These are phyloP conservation scores for Trypanosoma platydactyli DNA, from an alignment of 208 protist genomes.

Conservation along the genomic window DNA sequence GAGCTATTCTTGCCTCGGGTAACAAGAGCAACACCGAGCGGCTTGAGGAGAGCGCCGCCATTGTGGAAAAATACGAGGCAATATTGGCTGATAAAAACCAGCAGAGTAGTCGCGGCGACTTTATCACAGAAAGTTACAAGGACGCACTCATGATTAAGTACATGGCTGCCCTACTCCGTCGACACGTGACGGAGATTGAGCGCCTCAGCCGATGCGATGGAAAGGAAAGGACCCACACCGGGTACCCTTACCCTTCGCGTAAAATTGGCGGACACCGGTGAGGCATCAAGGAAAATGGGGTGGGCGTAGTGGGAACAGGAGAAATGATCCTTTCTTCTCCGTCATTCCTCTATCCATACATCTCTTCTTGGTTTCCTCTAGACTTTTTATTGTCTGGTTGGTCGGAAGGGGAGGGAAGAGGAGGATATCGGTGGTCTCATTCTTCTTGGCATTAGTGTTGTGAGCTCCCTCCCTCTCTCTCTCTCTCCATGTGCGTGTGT, in stretches of 20 bases:
- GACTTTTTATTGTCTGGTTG: background rate
- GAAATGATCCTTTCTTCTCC: background rate
- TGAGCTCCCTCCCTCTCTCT: too few species aligned
- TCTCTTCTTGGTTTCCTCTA: constrained; percentile 6
- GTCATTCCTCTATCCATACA: background rate
- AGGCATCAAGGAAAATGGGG: constrained; percentile 1
- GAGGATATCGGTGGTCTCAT: constrained; percentile 2
- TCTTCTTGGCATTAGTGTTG: background rate
- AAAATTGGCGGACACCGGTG: constrained; percentile 6
- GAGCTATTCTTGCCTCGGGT: constrained; percentile 6
- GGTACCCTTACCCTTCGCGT: background rate
- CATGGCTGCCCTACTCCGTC: constrained; percentile 47
- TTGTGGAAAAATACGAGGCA: constrained; percentile 39
- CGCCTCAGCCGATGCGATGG: constrained; percentile 17
- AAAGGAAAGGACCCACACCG: constrained; percentile 19
- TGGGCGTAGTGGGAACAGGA: background rate
- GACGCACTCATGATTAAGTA: constrained; percentile 89
- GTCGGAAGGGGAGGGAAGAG: constrained; percentile 8
- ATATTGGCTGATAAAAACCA: constrained; percentile 50
- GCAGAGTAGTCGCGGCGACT: constrained; percentile 61
- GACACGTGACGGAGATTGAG: constrained; percentile 62
- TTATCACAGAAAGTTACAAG: constrained; percentile 74
- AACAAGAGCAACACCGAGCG: constrained; percentile 38
- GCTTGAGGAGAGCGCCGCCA: constrained; percentile 19
- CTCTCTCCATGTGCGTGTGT: too few species aligned